phyloP scores from a whole-genome alignment of 1,284 basidiomycete species.

The Volvariella volvacea region DNA sequence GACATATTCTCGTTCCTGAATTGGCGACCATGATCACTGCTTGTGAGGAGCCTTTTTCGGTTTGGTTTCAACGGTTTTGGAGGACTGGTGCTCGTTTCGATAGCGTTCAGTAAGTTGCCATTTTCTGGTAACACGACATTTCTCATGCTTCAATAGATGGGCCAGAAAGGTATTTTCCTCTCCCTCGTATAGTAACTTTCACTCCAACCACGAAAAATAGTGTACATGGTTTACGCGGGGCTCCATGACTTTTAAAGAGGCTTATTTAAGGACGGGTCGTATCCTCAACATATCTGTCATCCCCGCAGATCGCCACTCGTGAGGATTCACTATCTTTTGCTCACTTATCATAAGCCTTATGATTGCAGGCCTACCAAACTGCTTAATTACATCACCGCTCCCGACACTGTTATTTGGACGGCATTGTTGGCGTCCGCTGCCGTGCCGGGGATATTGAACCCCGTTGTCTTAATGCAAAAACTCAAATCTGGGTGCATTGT shows the following conservation, averaged over 20 bases:
- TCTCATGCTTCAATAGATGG: slow-evolving; percentile 56
- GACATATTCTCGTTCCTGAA: slow-evolving; percentile 69
- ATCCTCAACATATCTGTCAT: slow-evolving; percentile 95
- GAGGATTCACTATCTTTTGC: slow-evolving; percentile 21
- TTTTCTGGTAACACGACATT: slow-evolving; percentile 2
- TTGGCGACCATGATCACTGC: slow-evolving; percentile 87
- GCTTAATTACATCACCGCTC: slow-evolving; percentile 93
- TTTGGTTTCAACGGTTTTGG: slow-evolving; percentile 82
- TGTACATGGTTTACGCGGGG: slow-evolving; percentile 88
- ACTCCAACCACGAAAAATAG: slow-evolving; percentile 15
- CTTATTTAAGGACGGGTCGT: slow-evolving; percentile 88
- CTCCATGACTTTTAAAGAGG: slow-evolving; percentile 93
- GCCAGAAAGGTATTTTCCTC: slow-evolving; percentile 68
- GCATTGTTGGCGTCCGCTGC: slow-evolving; percentile 78
- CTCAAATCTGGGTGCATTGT: slow-evolving; percentile 74
- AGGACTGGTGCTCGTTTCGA: slow-evolving; percentile 93
- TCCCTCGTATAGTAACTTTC: not conserved
- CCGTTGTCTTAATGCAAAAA: slow-evolving; percentile 93
- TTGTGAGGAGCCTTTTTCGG: slow-evolving; percentile 75
- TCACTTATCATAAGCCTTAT: slow-evolving; percentile 9
- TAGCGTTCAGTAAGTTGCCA: slow-evolving; percentile 44
- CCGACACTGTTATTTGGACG: slow-evolving; percentile 79
- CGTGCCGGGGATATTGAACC: slow-evolving; percentile 81
- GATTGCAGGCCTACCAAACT: slow-evolving; percentile 80
- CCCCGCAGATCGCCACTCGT: slow-evolving; percentile 91